Percentiles rank a stretch among this genome's conserved stretches.
Conservation (phyloP, 331 rosid species). For the Pyracantha coccinea region DNA sequence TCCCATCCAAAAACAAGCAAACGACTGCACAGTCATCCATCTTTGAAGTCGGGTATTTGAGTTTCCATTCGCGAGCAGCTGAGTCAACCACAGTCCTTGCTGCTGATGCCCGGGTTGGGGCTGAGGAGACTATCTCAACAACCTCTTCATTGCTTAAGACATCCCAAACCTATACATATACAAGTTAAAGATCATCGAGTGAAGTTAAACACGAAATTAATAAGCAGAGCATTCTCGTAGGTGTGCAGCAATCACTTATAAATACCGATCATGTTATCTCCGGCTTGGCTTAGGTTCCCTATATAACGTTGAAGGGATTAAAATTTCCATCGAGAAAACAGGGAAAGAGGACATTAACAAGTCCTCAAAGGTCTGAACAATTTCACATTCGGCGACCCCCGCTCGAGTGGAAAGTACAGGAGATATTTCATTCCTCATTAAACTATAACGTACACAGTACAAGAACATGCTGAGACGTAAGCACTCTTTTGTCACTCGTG, state of each 20-base stretch:
- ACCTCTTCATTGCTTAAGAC: constrained; percentile 92
- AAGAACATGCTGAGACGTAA: neutral
- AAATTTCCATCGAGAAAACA: too few relatives aligned
- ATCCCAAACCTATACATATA: constrained; percentile 87
- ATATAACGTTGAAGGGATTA: too few relatives aligned
- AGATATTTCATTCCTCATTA: neutral
- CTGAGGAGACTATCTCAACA: constrained; percentile 64
- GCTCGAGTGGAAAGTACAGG: neutral
- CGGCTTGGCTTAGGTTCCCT: neutral
- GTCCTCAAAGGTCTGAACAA: neutral
- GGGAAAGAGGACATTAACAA: neutral
- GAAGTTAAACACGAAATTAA: too few relatives aligned
- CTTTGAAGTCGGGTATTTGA: constrained; percentile 86
- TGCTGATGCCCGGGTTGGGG: constrained; percentile 67
- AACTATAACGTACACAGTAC: neutral
- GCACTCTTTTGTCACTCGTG: neutral
- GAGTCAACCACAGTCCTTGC: constrained; percentile 71
- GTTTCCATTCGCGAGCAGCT: constrained; percentile 85
- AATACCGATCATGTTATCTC: neutral
- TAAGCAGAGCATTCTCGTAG: too few relatives aligned
- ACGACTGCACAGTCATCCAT: constrained; percentile 97
- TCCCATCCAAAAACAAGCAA: constrained; percentile 80
- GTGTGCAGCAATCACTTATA: neutral
- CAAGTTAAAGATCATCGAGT: neutral
- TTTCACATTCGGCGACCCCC: neutral